phyloP scores from a whole-genome alignment of 495 filamentous ascomycete genomes.

The Trichoderma orchidacearum region DNA sequence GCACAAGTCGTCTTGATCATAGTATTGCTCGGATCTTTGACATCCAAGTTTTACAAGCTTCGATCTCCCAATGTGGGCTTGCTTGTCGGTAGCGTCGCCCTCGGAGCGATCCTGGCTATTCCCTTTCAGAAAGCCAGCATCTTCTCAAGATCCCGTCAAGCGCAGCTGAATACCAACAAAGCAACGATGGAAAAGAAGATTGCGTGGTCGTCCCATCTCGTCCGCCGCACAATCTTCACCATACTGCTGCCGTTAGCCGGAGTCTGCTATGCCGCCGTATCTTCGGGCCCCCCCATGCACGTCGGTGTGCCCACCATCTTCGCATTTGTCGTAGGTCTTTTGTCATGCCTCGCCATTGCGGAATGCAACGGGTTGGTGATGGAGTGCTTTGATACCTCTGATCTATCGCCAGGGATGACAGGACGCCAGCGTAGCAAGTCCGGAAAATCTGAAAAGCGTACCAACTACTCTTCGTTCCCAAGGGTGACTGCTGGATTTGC shows the following conservation, averaged over 20 bases:
- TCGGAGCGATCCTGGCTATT: slow-evolving; percentile 52
- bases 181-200: slow-evolving; percentile 45
- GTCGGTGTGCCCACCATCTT: slow-evolving; percentile 51
- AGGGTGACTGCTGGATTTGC: slow-evolving; percentile 60
- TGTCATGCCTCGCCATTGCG: slow-evolving; percentile 57
- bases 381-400: slow-evolving; percentile 68
- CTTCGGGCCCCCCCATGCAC: slow-evolving; percentile 40
- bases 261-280: slow-evolving; percentile 48
- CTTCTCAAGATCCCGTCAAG: slow-evolving; percentile 45
- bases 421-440: slow-evolving; percentile 34
- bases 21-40: slow-evolving; percentile 52
- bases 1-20: slow-evolving; percentile 58
- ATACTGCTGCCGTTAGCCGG: slow-evolving; percentile 50
- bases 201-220: slow-evolving; percentile 53
- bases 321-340: slow-evolving; percentile 50
- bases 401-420: slow-evolving; percentile 49
- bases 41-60: slow-evolving; percentile 48
- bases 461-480: slow-evolving; percentile 55
- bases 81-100: slow-evolving; percentile 44
- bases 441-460: slow-evolving; percentile 37
- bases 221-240: slow-evolving; percentile 52
- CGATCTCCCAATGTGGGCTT: slow-evolving; percentile 48
- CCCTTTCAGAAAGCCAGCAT: slow-evolving; percentile 59
- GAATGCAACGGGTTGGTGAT: slow-evolving; percentile 67
- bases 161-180: slow-evolving; percentile 38